These are phyloP conservation scores for Aspergillus neoniger DNA, from an alignment of 2,329 filamentous ascomycete species.

Conservation along the genomic window DNA sequence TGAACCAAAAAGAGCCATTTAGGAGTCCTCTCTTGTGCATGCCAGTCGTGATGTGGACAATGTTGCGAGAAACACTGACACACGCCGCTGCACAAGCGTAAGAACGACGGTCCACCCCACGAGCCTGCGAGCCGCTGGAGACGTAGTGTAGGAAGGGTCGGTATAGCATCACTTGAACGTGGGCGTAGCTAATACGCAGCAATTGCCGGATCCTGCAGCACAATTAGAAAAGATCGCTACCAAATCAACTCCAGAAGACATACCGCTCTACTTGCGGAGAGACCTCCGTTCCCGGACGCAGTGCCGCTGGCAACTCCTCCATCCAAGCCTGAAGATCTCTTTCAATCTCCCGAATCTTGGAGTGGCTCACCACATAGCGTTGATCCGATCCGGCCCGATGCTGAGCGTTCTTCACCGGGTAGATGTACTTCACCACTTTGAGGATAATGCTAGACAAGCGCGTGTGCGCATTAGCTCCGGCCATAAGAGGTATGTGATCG, in stretches of 20 bases:
- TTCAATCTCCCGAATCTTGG: conserved; percentile 65
- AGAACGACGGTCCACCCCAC: conserved; percentile 60
- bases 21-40: conserved; percentile 64
- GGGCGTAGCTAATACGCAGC: conserved; percentile 64
- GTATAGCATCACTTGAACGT: conserved; percentile 66
- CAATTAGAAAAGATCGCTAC: conserved; percentile 6
- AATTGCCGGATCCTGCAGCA: conserved; percentile 57
- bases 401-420: conserved; percentile 59
- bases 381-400: conserved; percentile 50
- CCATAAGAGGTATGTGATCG: conserved; percentile 58
- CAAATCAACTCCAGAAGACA: conserved; percentile 32
- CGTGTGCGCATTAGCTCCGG: conserved; percentile 62
- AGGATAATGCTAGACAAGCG: conserved; percentile 58
- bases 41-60: conserved; percentile 65
- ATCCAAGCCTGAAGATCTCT: conserved; percentile 65
- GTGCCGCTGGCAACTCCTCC: conserved; percentile 68
- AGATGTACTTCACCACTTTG: conserved; percentile 65
- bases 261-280: conserved; percentile 75
- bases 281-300: conserved; percentile 78
- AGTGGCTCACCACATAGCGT: conserved; percentile 64
- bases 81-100: conserved; percentile 68
- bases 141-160: conserved; percentile 67
- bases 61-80: conserved; percentile 66
- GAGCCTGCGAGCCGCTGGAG: conserved; percentile 52
- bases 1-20: conserved; percentile 67